These are phyloP conservation scores for Tritrichomonas foetus DNA, from an alignment of 208 protist species.

Conservation along the genomic window DNA sequence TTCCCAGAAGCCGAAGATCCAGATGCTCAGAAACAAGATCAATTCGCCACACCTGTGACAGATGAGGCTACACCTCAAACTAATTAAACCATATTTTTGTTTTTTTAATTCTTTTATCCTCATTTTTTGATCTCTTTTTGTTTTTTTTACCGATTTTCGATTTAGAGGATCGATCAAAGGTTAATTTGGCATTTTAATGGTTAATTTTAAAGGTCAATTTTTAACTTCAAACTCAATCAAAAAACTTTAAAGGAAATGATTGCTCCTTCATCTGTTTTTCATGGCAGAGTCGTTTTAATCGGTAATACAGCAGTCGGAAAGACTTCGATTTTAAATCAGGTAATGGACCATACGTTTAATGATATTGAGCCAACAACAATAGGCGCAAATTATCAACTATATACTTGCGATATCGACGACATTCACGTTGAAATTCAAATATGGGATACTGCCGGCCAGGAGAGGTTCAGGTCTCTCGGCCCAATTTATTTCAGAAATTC, in stretches of 20 bases:
- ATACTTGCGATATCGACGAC: neutral
- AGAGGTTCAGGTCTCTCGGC: neutral
- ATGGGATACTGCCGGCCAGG: conserved; percentile 20
- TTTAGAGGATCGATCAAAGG: no score
- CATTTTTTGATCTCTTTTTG: no score
- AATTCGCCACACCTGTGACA: no score
- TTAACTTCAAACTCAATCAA: no score
- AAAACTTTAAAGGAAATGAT: no score
- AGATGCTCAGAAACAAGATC: neutral
- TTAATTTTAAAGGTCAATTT: no score
- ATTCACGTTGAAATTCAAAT: neutral
- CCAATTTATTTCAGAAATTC: conserved; percentile 21
- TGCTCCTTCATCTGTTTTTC: no score
- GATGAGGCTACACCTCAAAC: no score
- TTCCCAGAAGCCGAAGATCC: neutral
- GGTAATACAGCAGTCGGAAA: neutral
- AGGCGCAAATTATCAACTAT: conserved; percentile 36
- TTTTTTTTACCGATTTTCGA: no score
- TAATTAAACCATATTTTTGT: no score
- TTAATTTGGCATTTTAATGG: no score
- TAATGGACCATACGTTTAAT: neutral
- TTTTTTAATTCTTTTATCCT: no score
- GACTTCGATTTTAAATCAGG: neutral
- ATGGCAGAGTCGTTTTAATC: neutral
- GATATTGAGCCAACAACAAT: neutral